Conservation (phyloP, 2,329 filamentous ascomycete species). For the Endothia cerciana region DNA sequence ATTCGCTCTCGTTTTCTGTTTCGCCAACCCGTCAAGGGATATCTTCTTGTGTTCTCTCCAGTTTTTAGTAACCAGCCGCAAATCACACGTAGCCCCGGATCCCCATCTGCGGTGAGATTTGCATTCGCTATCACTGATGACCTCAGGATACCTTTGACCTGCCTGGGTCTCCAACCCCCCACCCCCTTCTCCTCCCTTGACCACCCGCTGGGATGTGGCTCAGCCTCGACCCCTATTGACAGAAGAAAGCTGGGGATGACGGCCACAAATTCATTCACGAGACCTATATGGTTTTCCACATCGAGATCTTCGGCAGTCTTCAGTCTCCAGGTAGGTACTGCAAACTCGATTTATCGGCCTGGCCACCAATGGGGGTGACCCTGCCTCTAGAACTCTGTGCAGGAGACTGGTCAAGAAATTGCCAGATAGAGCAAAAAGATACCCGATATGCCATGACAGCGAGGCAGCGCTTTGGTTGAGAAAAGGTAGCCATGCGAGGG, state of each 20-base stretch:
- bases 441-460: constrained; percentile 4
- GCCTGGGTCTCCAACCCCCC: neutral
- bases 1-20: too few relatives aligned
- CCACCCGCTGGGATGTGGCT: neutral
- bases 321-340: neutral
- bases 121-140: constrained; percentile 6
- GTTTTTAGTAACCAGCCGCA: neutral
- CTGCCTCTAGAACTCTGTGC: constrained; percentile 3
- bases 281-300: constrained; percentile 3
- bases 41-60: neutral
- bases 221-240: constrained; percentile 2
- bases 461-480: constrained; percentile 10
- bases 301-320: neutral
- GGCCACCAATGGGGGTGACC: constrained; percentile 6
- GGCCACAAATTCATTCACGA: constrained; percentile 1
- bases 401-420: neutral
- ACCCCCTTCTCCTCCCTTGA: too few relatives aligned
- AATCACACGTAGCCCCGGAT: neutral
- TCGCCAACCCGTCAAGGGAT: neutral
- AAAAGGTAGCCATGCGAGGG: constrained; percentile 1
- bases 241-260: neutral
- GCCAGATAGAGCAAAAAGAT: constrained; percentile 1
- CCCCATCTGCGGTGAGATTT: constrained; percentile 10
- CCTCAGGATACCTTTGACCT: neutral
- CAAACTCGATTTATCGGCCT: constrained; percentile 39